Percentiles rank a stretch among this genome's conserved stretches.
Conservation (phyloP, 2,329 filamentous ascomycete species). For the Colletotrichum tropicale region DNA sequence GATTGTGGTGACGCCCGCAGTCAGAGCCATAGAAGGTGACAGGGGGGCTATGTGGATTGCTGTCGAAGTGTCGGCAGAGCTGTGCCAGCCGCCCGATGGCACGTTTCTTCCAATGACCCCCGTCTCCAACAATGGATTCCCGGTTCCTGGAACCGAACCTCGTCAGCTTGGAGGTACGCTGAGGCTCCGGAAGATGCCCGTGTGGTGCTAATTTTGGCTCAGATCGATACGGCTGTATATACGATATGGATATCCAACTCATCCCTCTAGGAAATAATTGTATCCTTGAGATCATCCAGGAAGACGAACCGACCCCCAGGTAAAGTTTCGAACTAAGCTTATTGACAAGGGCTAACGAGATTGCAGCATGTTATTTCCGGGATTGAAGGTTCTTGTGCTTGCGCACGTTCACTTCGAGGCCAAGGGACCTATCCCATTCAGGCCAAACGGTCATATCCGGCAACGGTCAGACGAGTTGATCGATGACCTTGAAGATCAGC, state of each 20-base stretch:
- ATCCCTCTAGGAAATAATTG: slow-evolving; percentile 43
- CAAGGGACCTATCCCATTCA: background rate
- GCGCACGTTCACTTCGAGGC: slow-evolving; percentile 44
- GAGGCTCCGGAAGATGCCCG: background rate
- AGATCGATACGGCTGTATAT: slow-evolving; percentile 46
- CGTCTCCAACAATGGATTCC: background rate
- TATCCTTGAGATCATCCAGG: slow-evolving; percentile 47
- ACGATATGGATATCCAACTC: slow-evolving; percentile 52
- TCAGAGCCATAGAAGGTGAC: slow-evolving; percentile 35
- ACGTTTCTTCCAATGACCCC: background rate
- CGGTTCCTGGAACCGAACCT: background rate
- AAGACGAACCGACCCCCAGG: slow-evolving; percentile 47
- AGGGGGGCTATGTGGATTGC: slow-evolving; percentile 50
- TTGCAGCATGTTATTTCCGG: slow-evolving; percentile 43
- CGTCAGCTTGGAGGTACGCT: background rate
- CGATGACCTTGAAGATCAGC: slow-evolving; percentile 60
- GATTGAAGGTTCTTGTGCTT: slow-evolving; percentile 53
- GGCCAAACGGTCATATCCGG: slow-evolving; percentile 28
- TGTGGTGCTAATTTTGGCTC: background rate
- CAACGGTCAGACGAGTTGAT: slow-evolving; percentile 61
- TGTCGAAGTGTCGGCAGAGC: slow-evolving; percentile 49
- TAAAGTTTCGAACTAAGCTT: slow-evolving; percentile 27
- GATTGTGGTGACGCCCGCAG: slow-evolving; percentile 48
- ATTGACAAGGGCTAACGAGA: background rate
- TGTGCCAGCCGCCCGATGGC: slow-evolving; percentile 26